Evolutionary conservation across 306 rosid species (phyloP).

Genomic region (Rosa persica): DNA sequence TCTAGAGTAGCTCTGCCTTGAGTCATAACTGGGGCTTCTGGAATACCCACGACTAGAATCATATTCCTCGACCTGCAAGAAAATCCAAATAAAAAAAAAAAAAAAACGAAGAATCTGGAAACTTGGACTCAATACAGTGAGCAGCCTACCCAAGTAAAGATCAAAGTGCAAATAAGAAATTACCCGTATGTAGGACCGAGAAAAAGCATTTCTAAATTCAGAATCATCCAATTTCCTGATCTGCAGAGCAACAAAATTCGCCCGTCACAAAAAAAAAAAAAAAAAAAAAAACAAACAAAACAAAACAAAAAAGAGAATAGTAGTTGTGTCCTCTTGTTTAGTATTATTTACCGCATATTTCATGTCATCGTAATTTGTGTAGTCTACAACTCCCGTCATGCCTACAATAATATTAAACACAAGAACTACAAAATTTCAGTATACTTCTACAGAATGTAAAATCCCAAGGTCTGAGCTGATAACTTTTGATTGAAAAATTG

Average conservation of each 20-base stretch:
- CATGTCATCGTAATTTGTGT: constrained; percentile 88
- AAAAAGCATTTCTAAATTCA: constrained; percentile 78
- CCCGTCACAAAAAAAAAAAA: constrained; percentile 1
- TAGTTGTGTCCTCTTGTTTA: background rate
- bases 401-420: constrained; percentile 42
- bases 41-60: constrained; percentile 58
- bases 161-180: background rate
- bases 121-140: constrained; percentile 15
- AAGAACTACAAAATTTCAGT: background rate
- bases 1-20: constrained; percentile 71
- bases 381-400: constrained; percentile 81
- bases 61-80: constrained; percentile 76
- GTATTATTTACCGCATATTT: constrained; percentile 77
- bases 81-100: background rate
- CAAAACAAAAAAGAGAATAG: background rate
- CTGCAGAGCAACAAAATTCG: constrained; percentile 43
- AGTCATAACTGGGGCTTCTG: constrained; percentile 66
- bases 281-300: background rate
- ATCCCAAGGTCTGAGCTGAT: background rate
- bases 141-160: constrained; percentile 53
- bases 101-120: constrained; percentile 18
- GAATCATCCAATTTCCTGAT: constrained; percentile 83
- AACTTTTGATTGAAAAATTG: background rate
- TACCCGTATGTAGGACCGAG: constrained; percentile 71
- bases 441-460: background rate